Conservation (phyloP, 768 basidiomycete genomes). For the Cyclocybe aegerita region DNA sequence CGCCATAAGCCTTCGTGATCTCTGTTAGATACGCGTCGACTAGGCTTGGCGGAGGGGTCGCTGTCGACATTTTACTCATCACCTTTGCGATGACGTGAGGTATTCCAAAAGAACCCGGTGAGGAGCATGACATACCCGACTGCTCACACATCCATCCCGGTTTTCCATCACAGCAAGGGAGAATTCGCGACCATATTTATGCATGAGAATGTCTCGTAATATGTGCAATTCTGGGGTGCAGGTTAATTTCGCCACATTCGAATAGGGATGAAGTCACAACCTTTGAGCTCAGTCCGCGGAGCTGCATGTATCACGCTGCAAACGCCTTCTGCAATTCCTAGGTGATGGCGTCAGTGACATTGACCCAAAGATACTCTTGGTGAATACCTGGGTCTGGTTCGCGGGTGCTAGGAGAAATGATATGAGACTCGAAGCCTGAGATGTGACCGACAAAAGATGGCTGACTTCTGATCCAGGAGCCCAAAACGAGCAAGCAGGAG, state of each 20-base stretch:
- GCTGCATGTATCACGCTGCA: constrained; percentile 89
- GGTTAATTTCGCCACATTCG: not conserved
- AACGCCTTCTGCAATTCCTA: constrained; percentile 72
- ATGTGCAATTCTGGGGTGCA: constrained; percentile 72
- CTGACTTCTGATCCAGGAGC: constrained; percentile 85
- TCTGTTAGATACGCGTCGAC: constrained; percentile 88
- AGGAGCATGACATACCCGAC: constrained; percentile 56
- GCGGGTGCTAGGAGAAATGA: constrained; percentile 46
- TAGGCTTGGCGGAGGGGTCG: constrained; percentile 69
- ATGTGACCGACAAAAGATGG: constrained; percentile 8
- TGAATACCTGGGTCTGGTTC: constrained; percentile 78
- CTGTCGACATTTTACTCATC: constrained; percentile 66
- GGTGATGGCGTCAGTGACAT: not conserved
- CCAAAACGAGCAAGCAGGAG: constrained; percentile 91
- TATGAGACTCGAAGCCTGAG: constrained; percentile 10
- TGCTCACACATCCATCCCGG: constrained; percentile 74
- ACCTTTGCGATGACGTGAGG: constrained; percentile 45
- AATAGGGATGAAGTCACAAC: constrained; percentile 29
- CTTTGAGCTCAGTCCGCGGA: constrained; percentile 88
- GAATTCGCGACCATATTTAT: constrained; percentile 94
- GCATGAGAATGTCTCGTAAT: constrained; percentile 91
- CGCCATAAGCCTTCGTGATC: constrained; percentile 85
- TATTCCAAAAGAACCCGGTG: not conserved
- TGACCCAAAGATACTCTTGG: not conserved
- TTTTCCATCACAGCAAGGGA: constrained; percentile 86